Base-by-base conservation (phyloP, 2,329 filamentous ascomycete species). In the Fusarium verrucosum region DNA sequence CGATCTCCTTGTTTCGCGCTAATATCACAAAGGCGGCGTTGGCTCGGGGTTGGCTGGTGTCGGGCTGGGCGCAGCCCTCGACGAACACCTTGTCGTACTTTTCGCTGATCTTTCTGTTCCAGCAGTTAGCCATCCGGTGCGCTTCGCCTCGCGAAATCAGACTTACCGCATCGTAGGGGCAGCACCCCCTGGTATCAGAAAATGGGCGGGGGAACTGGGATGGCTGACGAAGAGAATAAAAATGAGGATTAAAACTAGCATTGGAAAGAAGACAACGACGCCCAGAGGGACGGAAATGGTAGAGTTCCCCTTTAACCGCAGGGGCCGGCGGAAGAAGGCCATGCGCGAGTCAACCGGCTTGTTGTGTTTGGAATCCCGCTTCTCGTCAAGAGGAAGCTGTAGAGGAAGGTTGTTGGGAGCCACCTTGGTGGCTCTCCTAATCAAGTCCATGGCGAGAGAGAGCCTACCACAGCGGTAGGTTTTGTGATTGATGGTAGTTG, bases 11-110 rank as follows among this genome's bases (percentile, higher is more conserved):
- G 76, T 99, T 98, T 71, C 95, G 85, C 51, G 95, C 95, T 58
- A 99, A 85, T 35, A 99, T 93, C 65, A 99, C 95, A 73, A 99
- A 97, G 23, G 92, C 94, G 60, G 92, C 95, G 74, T 98, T 99
- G 69, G 92, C 95, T 74, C 93, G 87, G 37, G 92, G 92, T 62
- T 88, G 84, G 68, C 87, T 88, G 30, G 89, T 91, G 72, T 96
- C 90, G 44, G 91, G 89, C 69, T 94, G 89, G 72, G 92, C 85
- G 76, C 95, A 99, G 67, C 95, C 95, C 33, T 89, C 91, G 46
- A 93, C 91, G 73, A 99, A 99, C 47, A 97, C 93, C 79, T 96
- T 97, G 80, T 99, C 95, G 79, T 98, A 88, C 73, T 96, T 92
- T 80, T 98, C 95, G 80, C 91, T 97, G 72, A 99, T 99, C 87